Base-by-base conservation (phyloP, 2,329 filamentous ascomycete species). In the Trichoderma koningiopsis region DNA sequence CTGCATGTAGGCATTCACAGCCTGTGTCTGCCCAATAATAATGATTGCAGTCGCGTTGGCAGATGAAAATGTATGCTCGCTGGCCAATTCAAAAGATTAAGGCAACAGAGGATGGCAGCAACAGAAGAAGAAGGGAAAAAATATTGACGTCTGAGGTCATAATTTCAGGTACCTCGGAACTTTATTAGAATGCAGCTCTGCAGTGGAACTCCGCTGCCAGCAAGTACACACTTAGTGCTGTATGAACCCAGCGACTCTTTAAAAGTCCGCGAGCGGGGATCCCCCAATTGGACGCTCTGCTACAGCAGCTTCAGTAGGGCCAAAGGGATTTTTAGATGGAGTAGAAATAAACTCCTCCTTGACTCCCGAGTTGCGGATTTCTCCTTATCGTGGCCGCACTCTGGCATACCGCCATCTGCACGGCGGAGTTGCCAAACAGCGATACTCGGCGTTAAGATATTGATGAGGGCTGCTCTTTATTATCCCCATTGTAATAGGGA, bases 211-310 rank as follows among this genome's bases (percentile, higher is more conserved):
- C 64, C 64, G 64, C 60, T 13, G 47, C 55, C 64, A 52, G 37
- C 40, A 67, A 16, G 52, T 55, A 66, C 24, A 14, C 63, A 35
- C 49, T 52, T 49, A 37, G 63, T 33, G 40, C 63, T 59, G n/a
- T 24, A 27, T 29, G n/a, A 29, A 5, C 19, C 19, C 29, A 60
- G n/a, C 14, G 33, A n/a, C 31, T 31, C 47, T 14, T 33, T 24
- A 52, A 69, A 65, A 69, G 61, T 66, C 68, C 68, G 61, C 68
- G 55, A 14, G 61, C 61, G 61, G 68, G 57, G 68, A 22, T 19
- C 19, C 40, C 67, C n/a, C 57, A 59, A 24, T 43, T 37, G 64
- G 58, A 58, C 58, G 22, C 49, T 56, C 22, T 59, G n/a, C 53
- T 10, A 33, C 3, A 24, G 27, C 22, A 27, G 31, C 24, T 31